These are phyloP conservation scores for Colletotrichum gloeosporioides DNA, from an alignment of 2,329 filamentous ascomycete species.

Conservation along the genomic window DNA sequence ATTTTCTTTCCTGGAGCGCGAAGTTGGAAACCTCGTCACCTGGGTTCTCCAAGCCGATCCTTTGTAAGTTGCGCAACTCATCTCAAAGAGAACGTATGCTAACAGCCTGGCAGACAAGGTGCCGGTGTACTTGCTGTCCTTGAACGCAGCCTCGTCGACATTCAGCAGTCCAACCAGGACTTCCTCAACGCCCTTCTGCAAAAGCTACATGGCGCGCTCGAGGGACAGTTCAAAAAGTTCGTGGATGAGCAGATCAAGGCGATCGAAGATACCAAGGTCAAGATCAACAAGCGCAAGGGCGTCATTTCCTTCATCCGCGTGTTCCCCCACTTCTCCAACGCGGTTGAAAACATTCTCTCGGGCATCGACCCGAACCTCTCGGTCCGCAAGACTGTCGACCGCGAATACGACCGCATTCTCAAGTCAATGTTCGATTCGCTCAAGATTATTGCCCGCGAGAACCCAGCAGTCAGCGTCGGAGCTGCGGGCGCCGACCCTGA, in stretches of 20 bases:
- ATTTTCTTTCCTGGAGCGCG: conserved; percentile 80
- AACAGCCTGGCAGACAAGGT: conserved; percentile 69
- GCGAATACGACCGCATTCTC: conserved; percentile 87
- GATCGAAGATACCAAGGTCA: conserved; percentile 98
- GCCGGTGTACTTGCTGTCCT: conserved; percentile 84
- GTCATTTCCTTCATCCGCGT: conserved; percentile 95
- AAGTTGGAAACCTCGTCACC: conserved; percentile 80
- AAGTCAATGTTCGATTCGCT: conserved; percentile 97
- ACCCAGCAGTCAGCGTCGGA: conserved; percentile 53
- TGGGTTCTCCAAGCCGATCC: conserved; percentile 84
- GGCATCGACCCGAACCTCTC: conserved; percentile 61
- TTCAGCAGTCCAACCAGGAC: conserved; percentile 92
- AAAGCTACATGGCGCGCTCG: conserved; percentile 77
- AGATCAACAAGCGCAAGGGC: conserved; percentile 97
- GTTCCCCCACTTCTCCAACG: conserved; percentile 84
- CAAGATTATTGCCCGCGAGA: conserved; percentile 87
- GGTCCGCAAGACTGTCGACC: conserved; percentile 80
- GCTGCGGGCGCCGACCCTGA: conserved; percentile 64
- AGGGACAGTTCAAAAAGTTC: conserved; percentile 82
- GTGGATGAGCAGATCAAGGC: conserved; percentile 94
- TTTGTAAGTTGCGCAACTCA: conserved; percentile 64
- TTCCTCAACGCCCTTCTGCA: conserved; percentile 82
- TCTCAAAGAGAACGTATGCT: not conserved
- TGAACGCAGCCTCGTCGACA: conserved; percentile 78
- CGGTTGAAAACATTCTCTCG: conserved; percentile 83